phyloP scores from a whole-genome alignment of 768 basidiomycete genomes.

The Suillus fuscotomentosus region DNA sequence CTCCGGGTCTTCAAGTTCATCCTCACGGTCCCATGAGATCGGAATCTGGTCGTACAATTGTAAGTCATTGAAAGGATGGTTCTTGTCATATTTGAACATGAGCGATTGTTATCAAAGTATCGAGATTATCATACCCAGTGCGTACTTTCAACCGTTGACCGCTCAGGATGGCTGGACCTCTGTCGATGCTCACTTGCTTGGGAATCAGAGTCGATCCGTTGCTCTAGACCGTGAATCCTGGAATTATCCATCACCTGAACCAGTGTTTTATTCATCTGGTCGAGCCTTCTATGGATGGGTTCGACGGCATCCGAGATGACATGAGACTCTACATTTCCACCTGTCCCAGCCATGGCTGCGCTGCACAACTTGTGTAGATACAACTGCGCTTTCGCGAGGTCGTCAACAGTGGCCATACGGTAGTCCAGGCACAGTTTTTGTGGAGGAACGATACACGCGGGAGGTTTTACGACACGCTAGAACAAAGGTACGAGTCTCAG shows the following conservation, averaged over 20 bases:
- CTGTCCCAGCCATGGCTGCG: background rate
- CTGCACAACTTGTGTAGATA: background rate
- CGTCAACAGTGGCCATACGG: background rate
- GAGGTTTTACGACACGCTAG: too few species aligned
- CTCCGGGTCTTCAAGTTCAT: too few species aligned
- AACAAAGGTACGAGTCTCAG: too few species aligned
- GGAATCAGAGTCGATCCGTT: background rate
- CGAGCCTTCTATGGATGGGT: background rate
- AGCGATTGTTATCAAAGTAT: background rate
- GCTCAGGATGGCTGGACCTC: background rate
- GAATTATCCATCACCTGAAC: background rate
- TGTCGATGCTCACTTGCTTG: background rate
- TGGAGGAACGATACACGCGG: too few species aligned
- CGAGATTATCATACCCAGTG: background rate
- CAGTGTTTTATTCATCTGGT: background rate
- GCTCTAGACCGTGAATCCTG: background rate
- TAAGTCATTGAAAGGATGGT: too few species aligned
- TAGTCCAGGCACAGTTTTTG: background rate
- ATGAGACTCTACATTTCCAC: background rate
- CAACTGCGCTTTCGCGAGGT: background rate
- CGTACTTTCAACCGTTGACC: background rate
- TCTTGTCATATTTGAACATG: background rate
- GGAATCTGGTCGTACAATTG: too few species aligned
- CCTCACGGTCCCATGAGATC: too few species aligned
- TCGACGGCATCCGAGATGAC: background rate